Base-by-base conservation (phyloP, 352 stramenopile genomes). In the Lagenidium sp. region DNA sequence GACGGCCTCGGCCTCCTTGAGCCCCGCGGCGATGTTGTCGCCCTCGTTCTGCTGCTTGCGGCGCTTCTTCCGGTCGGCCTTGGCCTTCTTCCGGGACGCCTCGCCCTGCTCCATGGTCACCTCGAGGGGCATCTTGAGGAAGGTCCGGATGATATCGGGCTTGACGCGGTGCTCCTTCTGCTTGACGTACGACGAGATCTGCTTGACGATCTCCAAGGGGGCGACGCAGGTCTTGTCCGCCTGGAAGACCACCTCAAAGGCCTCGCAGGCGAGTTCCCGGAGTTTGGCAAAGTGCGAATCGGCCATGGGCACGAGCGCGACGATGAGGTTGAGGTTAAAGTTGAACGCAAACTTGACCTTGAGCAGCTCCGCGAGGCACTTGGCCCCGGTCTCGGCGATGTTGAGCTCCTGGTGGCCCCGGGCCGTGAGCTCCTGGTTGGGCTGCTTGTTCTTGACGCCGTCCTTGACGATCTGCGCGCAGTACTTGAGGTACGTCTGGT, bases 1-100 rank as follows among this genome's bases (percentile, higher is more conserved):
- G 30, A 88, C 85, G 32, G 91, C 92, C 44, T 97, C 91, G 19
- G 92, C 87, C 55, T 98, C 95, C 57, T 97, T 97, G 18, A 98
- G 67, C 24, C 95, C 91, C 1, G 79, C 61, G 28, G 92, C 87
- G 55, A 98, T 97, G 15, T 52, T 68, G 32, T 94, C 81, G 18
- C 81, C 81, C 3, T 84, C 57, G 30, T 70, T 68, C 53, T 91
- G 74, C 36, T 75, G 68, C 30, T 79, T 74, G 31, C 78, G 77
- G 30, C 80, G 80, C 51, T 89, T 90, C 57, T 94, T 91, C 16
- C 81, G 81, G 39, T 90, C 76, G 20, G 68, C 68, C 57, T 91
- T 94, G 42, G 76, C 77, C 29, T 80, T 75, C 52, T 85, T 88
- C 11, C 79, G 76, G 36, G 81, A 81, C 12, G 60, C 51, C 21